phyloP scores from a whole-genome alignment of 495 filamentous ascomycete genomes.

The Podospora appendiculata region DNA sequence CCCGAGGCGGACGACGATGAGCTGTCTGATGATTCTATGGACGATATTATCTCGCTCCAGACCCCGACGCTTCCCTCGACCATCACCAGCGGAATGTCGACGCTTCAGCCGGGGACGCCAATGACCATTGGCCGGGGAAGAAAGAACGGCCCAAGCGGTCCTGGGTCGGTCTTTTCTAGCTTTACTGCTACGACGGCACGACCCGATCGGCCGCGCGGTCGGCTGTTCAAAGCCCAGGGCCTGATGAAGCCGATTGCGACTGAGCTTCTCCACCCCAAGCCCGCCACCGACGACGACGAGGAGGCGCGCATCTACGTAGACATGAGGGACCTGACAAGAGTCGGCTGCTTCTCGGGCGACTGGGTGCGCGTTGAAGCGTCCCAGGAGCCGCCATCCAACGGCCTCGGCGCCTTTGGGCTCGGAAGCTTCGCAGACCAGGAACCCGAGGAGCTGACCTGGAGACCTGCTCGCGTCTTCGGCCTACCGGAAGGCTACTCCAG shows the following conservation, averaged over 20 bases:
- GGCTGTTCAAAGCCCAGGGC: conserved; percentile 69
- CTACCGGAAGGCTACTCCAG: conserved; percentile 63
- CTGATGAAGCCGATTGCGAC: conserved; percentile 64
- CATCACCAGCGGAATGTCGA: conserved; percentile 60
- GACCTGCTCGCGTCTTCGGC: conserved; percentile 79
- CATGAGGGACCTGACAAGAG: conserved; percentile 70
- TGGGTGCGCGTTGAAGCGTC: conserved; percentile 84
- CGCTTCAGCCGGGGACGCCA: conserved; percentile 64
- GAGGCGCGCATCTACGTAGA: conserved; percentile 87
- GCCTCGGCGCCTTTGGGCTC: conserved; percentile 46
- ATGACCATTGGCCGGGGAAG: conserved; percentile 51
- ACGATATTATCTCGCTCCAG: conserved; percentile 77
- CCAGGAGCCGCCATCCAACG: conserved; percentile 55
- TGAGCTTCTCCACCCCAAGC: conserved; percentile 77
- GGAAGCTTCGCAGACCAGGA: conserved; percentile 44
- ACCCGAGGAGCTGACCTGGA: conserved; percentile 46
- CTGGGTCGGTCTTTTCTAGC: conserved; percentile 77
- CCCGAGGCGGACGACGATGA: conserved; percentile 52
- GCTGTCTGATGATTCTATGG: conserved; percentile 66
- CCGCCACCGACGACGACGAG: conserved; percentile 66
- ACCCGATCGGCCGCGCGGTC: conserved; percentile 49
- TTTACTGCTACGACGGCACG: conserved; percentile 73
- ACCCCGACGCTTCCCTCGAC: conserved; percentile 67
- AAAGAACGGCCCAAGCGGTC: conserved; percentile 63
- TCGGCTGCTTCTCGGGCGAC: conserved; percentile 94